Percentiles rank a stretch among this genome's conserved stretches.
phyloP scores from a whole-genome alignment of 1,139 yeast species.

The Yamadazyma conglobata region DNA sequence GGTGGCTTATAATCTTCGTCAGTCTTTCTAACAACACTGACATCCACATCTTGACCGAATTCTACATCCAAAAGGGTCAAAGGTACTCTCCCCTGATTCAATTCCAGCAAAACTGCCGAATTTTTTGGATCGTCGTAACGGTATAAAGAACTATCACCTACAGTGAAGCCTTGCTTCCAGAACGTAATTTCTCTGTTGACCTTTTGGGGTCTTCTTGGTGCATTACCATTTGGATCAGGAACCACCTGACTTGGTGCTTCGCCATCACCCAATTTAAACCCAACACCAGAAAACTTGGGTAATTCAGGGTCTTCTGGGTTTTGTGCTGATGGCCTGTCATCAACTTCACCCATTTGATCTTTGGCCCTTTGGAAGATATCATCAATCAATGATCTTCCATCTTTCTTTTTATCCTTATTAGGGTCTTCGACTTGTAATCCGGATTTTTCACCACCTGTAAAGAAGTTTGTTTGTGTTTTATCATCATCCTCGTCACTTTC shows the following conservation, averaged over 20 bases:
- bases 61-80: slow-evolving; percentile 74
- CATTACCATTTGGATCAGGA: slow-evolving; percentile 27
- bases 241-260: slow-evolving; percentile 41
- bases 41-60: slow-evolving; percentile 95
- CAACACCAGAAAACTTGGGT: slow-evolving; percentile 60
- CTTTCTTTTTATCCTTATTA: slow-evolving; percentile 43
- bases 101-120: slow-evolving; percentile 68
- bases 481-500: slow-evolving; percentile 54
- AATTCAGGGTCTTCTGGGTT: slow-evolving; percentile 8
- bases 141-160: slow-evolving; percentile 83
- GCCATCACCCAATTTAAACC: slow-evolving; percentile 75
- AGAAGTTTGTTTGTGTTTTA: slow-evolving; percentile 68
- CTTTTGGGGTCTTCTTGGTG: slow-evolving; percentile 38
- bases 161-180: slow-evolving; percentile 95
- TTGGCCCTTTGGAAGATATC: slow-evolving; percentile 46
- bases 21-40: slow-evolving; percentile 71
- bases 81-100: slow-evolving; percentile 94
- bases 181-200: slow-evolving; percentile 79
- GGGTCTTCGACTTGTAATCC: slow-evolving; percentile 95
- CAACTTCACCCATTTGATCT: slow-evolving; percentile 41
- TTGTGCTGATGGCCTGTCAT: slow-evolving; percentile 41
- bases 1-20: slow-evolving; percentile 83
- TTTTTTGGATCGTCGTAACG: slow-evolving; percentile 91
- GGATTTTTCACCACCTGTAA: slow-evolving; percentile 95
- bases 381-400: slow-evolving; percentile 44